Evolutionary conservation across 495 filamentous ascomycete species (phyloP).

Genomic region (Penicillium salamii): DNA sequence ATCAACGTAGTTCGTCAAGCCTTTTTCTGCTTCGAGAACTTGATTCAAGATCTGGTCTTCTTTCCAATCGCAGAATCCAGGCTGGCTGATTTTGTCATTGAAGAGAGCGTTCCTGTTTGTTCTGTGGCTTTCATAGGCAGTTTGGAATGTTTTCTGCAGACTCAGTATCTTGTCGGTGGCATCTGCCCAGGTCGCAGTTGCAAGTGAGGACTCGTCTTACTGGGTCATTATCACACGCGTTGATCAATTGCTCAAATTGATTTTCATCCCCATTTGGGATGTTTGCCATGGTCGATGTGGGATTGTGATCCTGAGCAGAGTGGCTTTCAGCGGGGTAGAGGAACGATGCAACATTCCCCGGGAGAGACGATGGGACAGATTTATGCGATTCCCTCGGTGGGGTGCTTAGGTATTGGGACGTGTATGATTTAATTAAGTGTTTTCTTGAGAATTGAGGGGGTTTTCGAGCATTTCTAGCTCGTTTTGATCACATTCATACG

Average conservation of each 20-base stretch:
- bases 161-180: not conserved
- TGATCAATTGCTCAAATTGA: conserved; percentile 75
- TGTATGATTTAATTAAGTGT: no score
- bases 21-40: conserved; percentile 35
- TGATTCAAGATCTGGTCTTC: conserved; percentile 73
- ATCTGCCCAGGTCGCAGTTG: no score
- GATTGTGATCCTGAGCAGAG: not conserved
- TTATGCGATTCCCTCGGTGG: no score
- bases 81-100: conserved; percentile 60
- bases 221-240: conserved; percentile 54
- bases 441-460: not conserved
- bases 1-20: conserved; percentile 59
- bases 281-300: conserved; percentile 21
- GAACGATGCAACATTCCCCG: no score
- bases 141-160: conserved; percentile 66
- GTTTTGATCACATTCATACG: not conserved
- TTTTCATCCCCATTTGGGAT: conserved; percentile 40
- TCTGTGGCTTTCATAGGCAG: conserved; percentile 70
- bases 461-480: not conserved
- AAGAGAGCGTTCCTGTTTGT: conserved; percentile 68
- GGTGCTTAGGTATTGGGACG: no score
- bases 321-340: conserved; percentile 2
- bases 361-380: no score
- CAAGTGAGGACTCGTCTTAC: conserved; percentile 38
- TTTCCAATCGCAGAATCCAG: conserved; percentile 65